Evolutionary conservation across 805 yeast genomes (phyloP).

Genomic region (Saccharomycopsis sp.): DNA sequence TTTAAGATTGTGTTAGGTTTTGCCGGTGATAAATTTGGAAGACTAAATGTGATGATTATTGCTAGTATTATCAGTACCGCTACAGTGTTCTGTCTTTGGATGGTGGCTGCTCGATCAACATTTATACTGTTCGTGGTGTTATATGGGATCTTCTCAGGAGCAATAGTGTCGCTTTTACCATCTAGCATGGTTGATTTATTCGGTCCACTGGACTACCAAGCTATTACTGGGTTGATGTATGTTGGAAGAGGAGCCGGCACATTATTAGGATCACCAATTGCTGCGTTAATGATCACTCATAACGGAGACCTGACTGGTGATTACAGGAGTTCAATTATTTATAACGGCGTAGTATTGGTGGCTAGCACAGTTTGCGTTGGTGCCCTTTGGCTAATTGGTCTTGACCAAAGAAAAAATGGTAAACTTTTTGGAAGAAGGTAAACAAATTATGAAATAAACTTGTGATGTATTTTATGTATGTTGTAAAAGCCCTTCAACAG

Average conservation of each 20-base stretch:
- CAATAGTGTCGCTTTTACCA: slow-evolving; percentile 30
- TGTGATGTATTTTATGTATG: no score
- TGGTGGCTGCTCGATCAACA: slow-evolving; percentile 25
- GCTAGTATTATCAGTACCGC: slow-evolving; percentile 32
- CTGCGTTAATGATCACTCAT: slow-evolving; percentile 28
- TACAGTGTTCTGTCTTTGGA: slow-evolving; percentile 34
- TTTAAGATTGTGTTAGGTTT: slow-evolving; percentile 31
- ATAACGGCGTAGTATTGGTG: slow-evolving; percentile 25
- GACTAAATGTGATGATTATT: slow-evolving; percentile 34
- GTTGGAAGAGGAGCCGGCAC: slow-evolving; percentile 31
- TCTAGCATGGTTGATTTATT: slow-evolving; percentile 30
- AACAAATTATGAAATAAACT: no score
- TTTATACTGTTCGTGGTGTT: slow-evolving; percentile 30
- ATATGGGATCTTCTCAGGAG: slow-evolving; percentile 33
- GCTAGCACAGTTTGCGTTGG: slow-evolving; percentile 5
- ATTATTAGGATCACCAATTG: slow-evolving; percentile 32
- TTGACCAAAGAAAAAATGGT: no score
- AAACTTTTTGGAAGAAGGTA: no score
- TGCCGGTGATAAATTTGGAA: slow-evolving; percentile 35
- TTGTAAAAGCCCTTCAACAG: no score
- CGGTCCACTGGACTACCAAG: slow-evolving; percentile 30
- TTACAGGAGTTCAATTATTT: slow-evolving; percentile 27
- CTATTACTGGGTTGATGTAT: slow-evolving; percentile 31
- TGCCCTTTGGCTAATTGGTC: not conserved
- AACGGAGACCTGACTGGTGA: slow-evolving; percentile 22